A percentile compares a stretch with the other conserved stretches of the same genome.
These are phyloP conservation scores for Azolla pinnata DNA, from an alignment of 75 land plant genomes.

Conservation along the genomic window DNA sequence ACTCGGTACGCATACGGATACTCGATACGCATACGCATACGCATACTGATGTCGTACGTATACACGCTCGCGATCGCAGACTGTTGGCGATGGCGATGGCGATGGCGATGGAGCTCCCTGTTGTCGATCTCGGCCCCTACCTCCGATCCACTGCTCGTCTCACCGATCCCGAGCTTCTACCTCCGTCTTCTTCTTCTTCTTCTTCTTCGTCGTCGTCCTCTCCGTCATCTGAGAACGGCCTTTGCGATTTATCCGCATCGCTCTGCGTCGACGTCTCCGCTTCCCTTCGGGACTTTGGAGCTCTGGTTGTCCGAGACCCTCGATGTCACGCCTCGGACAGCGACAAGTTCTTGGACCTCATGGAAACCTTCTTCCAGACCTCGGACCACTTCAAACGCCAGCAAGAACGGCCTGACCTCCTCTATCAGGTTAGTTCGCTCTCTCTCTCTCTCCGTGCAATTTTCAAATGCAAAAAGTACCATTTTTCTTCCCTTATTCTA, in stretches of 20 bases:
- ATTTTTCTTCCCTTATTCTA: too few relatives aligned
- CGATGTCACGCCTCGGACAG: conserved; percentile 75
- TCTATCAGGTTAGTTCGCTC: conserved; percentile 82
- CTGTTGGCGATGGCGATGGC: too few relatives aligned
- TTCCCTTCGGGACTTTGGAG: conserved; percentile 70
- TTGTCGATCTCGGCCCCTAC: conserved; percentile 69
- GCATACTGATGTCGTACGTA: too few relatives aligned
- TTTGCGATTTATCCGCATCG: not conserved
- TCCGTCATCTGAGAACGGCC: too few relatives aligned
- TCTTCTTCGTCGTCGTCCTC: too few relatives aligned
- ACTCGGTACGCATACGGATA: too few relatives aligned
- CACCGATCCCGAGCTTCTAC: not conserved
- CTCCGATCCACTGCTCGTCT: conserved; percentile 14
- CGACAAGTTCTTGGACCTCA: conserved; percentile 89
- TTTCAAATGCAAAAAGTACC: too few relatives aligned
- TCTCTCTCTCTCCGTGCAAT: too few relatives aligned
- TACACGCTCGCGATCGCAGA: too few relatives aligned
- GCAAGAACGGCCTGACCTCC: conserved; percentile 73
- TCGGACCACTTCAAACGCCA: conserved; percentile 55
- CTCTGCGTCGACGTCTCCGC: conserved; percentile 52
- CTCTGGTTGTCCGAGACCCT: conserved; percentile 82
- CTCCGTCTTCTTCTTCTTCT: not conserved
- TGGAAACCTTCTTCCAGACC: conserved; percentile 71
- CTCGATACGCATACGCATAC: too few relatives aligned
- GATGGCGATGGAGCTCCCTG: conserved; percentile 74